Percentiles rank a stretch among this genome's conserved stretches.
Conservation (phyloP, 2,329 filamentous ascomycete species). For the Rhynchosporium agropyri region DNA sequence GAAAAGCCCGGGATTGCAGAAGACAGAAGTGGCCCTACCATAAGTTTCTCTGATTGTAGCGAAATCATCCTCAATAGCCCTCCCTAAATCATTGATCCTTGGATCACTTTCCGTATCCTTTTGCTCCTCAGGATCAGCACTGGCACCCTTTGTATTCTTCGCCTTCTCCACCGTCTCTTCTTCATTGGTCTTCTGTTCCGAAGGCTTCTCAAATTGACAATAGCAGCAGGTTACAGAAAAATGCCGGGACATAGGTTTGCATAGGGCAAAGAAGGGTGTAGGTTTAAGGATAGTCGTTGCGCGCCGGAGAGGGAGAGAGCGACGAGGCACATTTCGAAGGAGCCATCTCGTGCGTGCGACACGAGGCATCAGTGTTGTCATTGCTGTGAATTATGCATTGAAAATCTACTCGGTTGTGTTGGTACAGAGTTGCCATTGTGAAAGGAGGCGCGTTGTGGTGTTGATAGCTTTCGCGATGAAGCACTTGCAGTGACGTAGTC, state of each 20-base stretch:
- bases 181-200: background rate
- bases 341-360: slow-evolving; percentile 36
- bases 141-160: background rate
- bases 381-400: slow-evolving; percentile 35
- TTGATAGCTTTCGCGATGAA: slow-evolving; percentile 19
- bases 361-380: slow-evolving; percentile 38
- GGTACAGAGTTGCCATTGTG: slow-evolving; percentile 26
- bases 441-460: slow-evolving; percentile 27
- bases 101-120: slow-evolving; percentile 45
- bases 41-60: slow-evolving; percentile 61
- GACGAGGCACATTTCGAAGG: slow-evolving; percentile 30
- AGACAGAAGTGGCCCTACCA: slow-evolving; percentile 43
- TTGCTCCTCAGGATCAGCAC: slow-evolving; percentile 13
- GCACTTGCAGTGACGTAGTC: slow-evolving; percentile 36
- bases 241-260: slow-evolving; percentile 22
- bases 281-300: background rate
- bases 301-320: background rate
- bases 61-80: slow-evolving; percentile 62
- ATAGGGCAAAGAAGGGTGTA: slow-evolving; percentile 8
- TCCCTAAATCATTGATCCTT: slow-evolving; percentile 54
- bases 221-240: slow-evolving; percentile 16
- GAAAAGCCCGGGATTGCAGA: background rate
- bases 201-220: background rate
- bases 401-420: slow-evolving; percentile 36
- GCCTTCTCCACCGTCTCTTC: background rate